phyloP scores from a whole-genome alignment of 148 eudicot species.

The Bassia scoparia region DNA sequence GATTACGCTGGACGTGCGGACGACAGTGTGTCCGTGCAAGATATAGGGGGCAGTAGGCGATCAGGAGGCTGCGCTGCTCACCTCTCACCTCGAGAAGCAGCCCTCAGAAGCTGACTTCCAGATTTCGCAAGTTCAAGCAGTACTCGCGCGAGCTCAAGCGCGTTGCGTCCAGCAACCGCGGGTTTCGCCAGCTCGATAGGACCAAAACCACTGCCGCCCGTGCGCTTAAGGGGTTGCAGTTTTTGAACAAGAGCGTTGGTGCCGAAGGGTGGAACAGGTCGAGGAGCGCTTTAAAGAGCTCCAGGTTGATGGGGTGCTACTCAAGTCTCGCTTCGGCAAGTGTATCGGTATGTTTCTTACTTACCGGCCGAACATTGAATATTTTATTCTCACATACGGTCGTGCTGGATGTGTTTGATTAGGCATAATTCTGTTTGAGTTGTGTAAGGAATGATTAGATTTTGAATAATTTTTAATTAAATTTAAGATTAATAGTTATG shows the following conservation, averaged over 20 bases:
- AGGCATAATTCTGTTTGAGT: too few relatives aligned
- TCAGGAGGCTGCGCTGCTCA: conserved; percentile 38
- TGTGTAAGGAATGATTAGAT: too few relatives aligned
- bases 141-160: conserved; percentile 46
- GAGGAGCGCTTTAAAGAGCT: conserved; percentile 35
- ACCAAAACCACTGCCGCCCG: conserved; percentile 42
- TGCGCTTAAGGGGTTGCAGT: conserved; percentile 45
- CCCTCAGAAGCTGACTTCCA: conserved; percentile 35
- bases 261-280: conserved; percentile 40
- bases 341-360: conserved; percentile 40
- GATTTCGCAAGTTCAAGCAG: conserved; percentile 40
- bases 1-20: conserved; percentile 51
- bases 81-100: conserved; percentile 33
- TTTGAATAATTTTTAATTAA: too few relatives aligned
- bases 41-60: conserved; percentile 43
- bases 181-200: conserved; percentile 30
- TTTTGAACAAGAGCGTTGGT: conserved; percentile 43
- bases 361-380: too few relatives aligned
- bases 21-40: conserved; percentile 48
- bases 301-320: conserved; percentile 38
- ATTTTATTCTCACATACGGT: too few relatives aligned
- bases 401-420: too few relatives aligned
- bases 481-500: too few relatives aligned
- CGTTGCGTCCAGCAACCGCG: conserved; percentile 29
- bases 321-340: conserved; percentile 43